Percentiles rank a stretch among this genome's conserved stretches.
Evolutionary conservation across 2,329 filamentous ascomycete genomes (phyloP).

Genomic region (Zymoseptoria passerinii): DNA sequence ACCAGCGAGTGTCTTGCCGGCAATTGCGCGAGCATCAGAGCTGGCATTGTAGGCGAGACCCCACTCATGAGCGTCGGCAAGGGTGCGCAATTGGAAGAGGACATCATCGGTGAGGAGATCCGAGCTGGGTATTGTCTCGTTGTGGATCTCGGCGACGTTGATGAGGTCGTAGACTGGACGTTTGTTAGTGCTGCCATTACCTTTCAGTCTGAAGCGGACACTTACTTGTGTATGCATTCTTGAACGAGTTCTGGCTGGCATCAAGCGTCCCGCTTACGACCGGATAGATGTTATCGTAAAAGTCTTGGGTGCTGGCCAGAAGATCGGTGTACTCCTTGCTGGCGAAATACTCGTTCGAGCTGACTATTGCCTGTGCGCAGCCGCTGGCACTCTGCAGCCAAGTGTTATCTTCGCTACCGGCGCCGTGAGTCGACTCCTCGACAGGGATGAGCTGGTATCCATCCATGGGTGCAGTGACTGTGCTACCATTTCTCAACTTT

Average conservation of each 20-base stretch:
- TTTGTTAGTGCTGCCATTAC: background rate
- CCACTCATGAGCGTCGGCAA: slow-evolving; percentile 74
- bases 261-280: slow-evolving; percentile 47
- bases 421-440: slow-evolving; percentile 54
- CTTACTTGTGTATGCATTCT: slow-evolving; percentile 59
- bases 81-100: slow-evolving; percentile 56
- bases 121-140: slow-evolving; percentile 48
- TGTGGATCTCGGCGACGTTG: slow-evolving; percentile 56
- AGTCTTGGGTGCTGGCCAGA: slow-evolving; percentile 42
- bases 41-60: slow-evolving; percentile 70
- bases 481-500: slow-evolving; percentile 62
- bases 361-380: slow-evolving; percentile 48
- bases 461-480: slow-evolving; percentile 58
- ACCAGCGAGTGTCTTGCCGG: slow-evolving; percentile 42
- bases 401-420: slow-evolving; percentile 48
- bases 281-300: slow-evolving; percentile 47
- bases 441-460: slow-evolving; percentile 83
- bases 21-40: slow-evolving; percentile 38
- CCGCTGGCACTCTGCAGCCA: slow-evolving; percentile 52
- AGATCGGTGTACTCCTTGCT: slow-evolving; percentile 43
- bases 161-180: slow-evolving; percentile 50
- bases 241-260: slow-evolving; percentile 44
- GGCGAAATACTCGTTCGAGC: slow-evolving; percentile 52
- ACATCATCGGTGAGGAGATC: slow-evolving; percentile 52
- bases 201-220: slow-evolving; percentile 2